Evolutionary conservation across 1,284 basidiomycete species (phyloP).

Genomic region (Uromyces viciae-fabae): DNA sequence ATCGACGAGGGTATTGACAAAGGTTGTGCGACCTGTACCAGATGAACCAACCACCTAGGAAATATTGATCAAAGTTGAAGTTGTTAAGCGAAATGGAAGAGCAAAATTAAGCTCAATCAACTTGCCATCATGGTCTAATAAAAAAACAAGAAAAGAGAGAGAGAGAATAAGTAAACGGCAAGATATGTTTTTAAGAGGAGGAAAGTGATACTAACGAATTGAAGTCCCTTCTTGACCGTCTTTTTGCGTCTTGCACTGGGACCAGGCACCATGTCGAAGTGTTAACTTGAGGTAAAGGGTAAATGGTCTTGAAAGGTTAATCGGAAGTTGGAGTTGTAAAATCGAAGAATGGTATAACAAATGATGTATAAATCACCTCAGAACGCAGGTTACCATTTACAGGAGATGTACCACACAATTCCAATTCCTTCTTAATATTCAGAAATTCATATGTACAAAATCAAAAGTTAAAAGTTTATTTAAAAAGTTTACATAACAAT

Average conservation of each 20-base stretch:
- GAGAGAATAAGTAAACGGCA: neutral
- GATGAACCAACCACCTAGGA: slow-evolving; percentile 66
- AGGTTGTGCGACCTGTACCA: slow-evolving; percentile 92
- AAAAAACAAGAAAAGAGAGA: neutral
- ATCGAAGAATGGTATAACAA: too few species aligned
- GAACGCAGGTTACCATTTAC: too few species aligned
- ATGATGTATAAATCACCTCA: too few species aligned
- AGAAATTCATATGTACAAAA: too few species aligned
- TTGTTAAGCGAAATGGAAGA: neutral
- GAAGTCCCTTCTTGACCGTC: slow-evolving; percentile 42
- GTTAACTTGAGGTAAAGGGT: too few species aligned
- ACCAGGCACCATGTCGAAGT: neutral
- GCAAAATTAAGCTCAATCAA: neutral
- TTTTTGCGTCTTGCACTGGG: slow-evolving; percentile 35
- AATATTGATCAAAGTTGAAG: neutral
- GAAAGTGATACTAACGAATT: slow-evolving; percentile 25
- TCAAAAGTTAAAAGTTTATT: too few species aligned
- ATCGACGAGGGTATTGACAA: slow-evolving; percentile 79
- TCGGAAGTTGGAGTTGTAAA: too few species aligned
- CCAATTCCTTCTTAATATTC: too few species aligned
- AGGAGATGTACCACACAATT: too few species aligned
- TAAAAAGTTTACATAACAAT: too few species aligned
- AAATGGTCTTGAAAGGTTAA: too few species aligned
- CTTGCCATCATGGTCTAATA: slow-evolving; percentile 43
- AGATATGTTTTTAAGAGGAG: neutral